These are phyloP conservation scores for Hirsutella minnesotensis DNA, from an alignment of 2,329 filamentous ascomycete species.

Conservation along the genomic window DNA sequence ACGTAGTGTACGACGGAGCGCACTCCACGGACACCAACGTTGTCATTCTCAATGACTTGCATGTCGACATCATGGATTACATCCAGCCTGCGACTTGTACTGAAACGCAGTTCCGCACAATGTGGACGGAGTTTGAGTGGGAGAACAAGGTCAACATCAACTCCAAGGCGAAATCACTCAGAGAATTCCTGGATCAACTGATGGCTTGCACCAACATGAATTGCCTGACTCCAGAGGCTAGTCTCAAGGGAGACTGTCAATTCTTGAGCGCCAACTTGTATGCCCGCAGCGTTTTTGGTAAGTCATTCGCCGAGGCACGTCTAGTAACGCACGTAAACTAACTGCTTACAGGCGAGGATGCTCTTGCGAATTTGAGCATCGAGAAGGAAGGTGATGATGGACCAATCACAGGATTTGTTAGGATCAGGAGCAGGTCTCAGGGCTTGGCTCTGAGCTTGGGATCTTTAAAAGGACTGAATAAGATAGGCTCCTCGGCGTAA, in stretches of 20 bases:
- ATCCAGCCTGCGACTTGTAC: constrained; percentile 95
- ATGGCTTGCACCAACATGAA: constrained; percentile 99
- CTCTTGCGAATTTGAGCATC: constrained; percentile 91
- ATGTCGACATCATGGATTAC: constrained; percentile 99
- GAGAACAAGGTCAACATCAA: constrained; percentile 99
- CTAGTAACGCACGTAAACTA: not conserved
- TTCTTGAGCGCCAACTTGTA: constrained; percentile 97
- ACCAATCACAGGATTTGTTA: constrained; percentile 90
- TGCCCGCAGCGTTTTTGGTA: constrained; percentile 95
- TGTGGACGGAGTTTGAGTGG: constrained; percentile 99
- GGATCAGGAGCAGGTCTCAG: constrained; percentile 94
- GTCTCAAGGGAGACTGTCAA: constrained; percentile 92
- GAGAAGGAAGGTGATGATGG: constrained; percentile 95
- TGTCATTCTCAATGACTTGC: constrained; percentile 94
- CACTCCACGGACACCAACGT: constrained; percentile 90
- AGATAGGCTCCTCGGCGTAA: constrained; percentile 38
- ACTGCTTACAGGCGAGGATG: constrained; percentile 66
- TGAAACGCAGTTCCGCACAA: constrained; percentile 97
- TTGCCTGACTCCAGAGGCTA: constrained; percentile 91
- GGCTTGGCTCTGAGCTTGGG: constrained; percentile 88
- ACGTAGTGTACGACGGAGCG: constrained; percentile 92
- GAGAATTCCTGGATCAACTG: constrained; percentile 84
- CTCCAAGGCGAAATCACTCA: constrained; percentile 82
- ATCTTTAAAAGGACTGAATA: constrained; percentile 88
- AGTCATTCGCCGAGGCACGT: constrained; percentile 28